Base-by-base conservation (phyloP, 139 green algal genomes). In the Micromonas commoda region DNA sequence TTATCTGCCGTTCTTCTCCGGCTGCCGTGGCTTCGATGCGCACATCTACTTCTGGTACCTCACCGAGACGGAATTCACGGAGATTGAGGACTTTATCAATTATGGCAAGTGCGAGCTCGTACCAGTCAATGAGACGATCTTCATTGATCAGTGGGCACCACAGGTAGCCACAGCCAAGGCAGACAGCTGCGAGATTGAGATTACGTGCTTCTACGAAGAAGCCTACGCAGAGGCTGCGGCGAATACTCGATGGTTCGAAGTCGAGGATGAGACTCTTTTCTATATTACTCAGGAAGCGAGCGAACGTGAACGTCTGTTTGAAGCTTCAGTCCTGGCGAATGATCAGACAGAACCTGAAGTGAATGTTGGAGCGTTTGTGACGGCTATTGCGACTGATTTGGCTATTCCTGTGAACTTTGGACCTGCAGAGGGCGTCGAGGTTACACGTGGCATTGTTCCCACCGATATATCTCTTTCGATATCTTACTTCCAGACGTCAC, bases 171-270 rank as follows among this genome's bases (percentile, higher is more conserved):
- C 6, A 39, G 31, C 73, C 21, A 29, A 51, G 19, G 73, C 73
- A 1, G 73, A 79, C 29, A 6, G 2, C 3, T 69, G 60, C 33
- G 24, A 34, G 6, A 28, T 79, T 3, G 61, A 69, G 29, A 38
- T 71, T 29, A 16, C 53, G 33, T 79, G 73, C 31, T 79, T 72
- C 57, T 71, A 72, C 20, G 73, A 79, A 32, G 73, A 79, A 51
- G 29, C 45, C 13, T 72, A 64, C 32, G 19, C 20, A 3, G 73
- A 79, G 57, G 28, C 53, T 13, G 60, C 73, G 28, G 73, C 73
- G 23, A 52, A 70, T 19, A 64, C 32, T 26, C 73, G 73, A 5
- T 79, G 73, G 73, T 79, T 72, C 57, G 73, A 79, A 21, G 57
- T 34, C 29, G 73, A 79, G 33, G 57, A 21, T 26, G 73, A 79